A percentile compares a stretch with the other conserved stretches of the same genome.
These are phyloP conservation scores for Coemansia sp. DNA, from an alignment of 192 early-diverging fungal species.

Conservation along the genomic window DNA sequence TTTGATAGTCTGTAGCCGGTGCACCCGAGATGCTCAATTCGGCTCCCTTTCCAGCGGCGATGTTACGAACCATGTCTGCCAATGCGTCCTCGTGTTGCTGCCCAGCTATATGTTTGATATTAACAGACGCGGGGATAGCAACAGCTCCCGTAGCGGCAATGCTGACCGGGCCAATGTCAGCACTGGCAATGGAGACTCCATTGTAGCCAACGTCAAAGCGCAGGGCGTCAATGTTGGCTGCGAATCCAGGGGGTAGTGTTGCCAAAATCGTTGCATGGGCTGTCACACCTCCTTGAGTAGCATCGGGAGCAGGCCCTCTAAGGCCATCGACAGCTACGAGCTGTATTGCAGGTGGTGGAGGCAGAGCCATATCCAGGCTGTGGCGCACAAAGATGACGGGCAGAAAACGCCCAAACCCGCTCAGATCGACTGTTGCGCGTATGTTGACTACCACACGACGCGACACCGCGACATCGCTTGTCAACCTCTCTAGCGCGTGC, in stretches of 20 bases:
- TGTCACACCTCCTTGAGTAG: slow-evolving; percentile 16
- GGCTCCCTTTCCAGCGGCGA: slow-evolving; percentile 10
- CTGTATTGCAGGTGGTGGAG: slow-evolving; percentile 9
- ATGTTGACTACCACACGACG: slow-evolving; percentile 22
- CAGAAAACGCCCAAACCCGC: slow-evolving; percentile 39
- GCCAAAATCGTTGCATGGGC: slow-evolving; percentile 16
- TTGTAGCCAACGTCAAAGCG: slow-evolving; percentile 22
- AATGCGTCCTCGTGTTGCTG: slow-evolving; percentile 27
- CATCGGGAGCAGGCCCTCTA: slow-evolving; percentile 23
- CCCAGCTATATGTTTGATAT: slow-evolving; percentile 19
- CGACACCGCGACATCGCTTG: slow-evolving; percentile 17
- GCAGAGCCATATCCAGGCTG: slow-evolving; percentile 23
- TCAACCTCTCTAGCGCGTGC: slow-evolving; percentile 31
- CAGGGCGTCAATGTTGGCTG: slow-evolving; percentile 33
- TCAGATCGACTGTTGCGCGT: slow-evolving; percentile 16
- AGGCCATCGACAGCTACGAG: slow-evolving; percentile 16
- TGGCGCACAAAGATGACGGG: slow-evolving; percentile 22
- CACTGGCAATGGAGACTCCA: slow-evolving; percentile 23
- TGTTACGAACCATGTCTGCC: slow-evolving; percentile 15
- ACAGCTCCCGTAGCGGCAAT: neutral
- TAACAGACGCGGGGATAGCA: slow-evolving; percentile 11
- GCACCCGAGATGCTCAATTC: slow-evolving; percentile 25
- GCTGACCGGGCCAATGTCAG: slow-evolving; percentile 20
- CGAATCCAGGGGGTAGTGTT: slow-evolving; percentile 9
- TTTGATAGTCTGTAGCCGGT: slow-evolving; percentile 6